Evolutionary conservation across 2,329 filamentous ascomycete species (phyloP), one percentile per base, ranked within the genome.

Genomic region (Cytospora schulzeri): DNA sequence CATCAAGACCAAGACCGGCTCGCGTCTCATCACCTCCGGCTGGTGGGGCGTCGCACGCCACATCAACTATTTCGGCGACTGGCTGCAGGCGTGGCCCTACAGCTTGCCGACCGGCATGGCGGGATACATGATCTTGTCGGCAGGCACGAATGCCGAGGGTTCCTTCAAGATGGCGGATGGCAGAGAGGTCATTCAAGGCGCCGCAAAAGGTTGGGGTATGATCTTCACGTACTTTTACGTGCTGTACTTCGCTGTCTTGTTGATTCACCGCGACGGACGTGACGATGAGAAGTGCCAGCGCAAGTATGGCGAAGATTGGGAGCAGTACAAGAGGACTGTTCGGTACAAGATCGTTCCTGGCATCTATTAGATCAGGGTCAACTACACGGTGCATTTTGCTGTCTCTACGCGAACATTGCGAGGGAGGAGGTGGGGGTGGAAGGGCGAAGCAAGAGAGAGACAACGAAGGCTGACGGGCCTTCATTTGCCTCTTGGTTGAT

Each of bases 61-160:
- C 78, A 94, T 97, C 83, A 98, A 97, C 80, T 97, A 98, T 78
- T 79, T 96, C 1, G 94, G 93, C 60, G 94, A 98, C 79, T 97
- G 93, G 93, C 83, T 95, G 69, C 93, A 96, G 86, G 87, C 90
- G 11, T 97, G 92, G 92, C 88, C 92, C 0, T 97, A 95, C 78
- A 92, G 88, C 69, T 82, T 97, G 52, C 93, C 94, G 1, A 97
- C 93, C 0, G 91, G 91, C 0, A 76, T 96, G 66, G 90, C 93
- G 0, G 93, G 93, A 15, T 97, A 94, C 75, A 80, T 88, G 50
- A 88, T 96, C 58, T 80, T 89, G 22, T 80, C 84, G 3, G 80
- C 82, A 1, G 84, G 83, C 22, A 78, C 80, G 9, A 70, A 76
- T n/a, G 79, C 79, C 1, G 78, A 82, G 58, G 83, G 82, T 12